These are phyloP conservation scores for Spinellus fusiger DNA, from an alignment of 192 early-diverging fungal species.

Conservation along the genomic window DNA sequence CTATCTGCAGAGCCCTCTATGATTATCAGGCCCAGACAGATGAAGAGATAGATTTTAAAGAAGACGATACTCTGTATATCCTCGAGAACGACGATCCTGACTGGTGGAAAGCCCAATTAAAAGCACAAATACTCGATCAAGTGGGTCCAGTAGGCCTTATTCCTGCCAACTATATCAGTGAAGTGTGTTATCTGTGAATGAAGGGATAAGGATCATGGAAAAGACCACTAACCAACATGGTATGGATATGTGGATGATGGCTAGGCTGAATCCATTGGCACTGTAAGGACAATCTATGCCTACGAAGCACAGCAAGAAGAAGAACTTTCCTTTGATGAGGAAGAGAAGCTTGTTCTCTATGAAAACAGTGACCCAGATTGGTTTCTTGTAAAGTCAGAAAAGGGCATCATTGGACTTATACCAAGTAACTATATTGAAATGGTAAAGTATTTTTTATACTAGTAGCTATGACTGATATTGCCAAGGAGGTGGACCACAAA, in stretches of 20 bases:
- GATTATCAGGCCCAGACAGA: conserved; percentile 81
- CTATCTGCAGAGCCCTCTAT: conserved; percentile 78
- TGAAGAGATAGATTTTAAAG: conserved; percentile 81
- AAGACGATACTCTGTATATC: conserved; percentile 85
- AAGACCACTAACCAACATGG: background rate
- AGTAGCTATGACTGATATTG: too few species aligned
- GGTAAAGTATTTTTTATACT: background rate
- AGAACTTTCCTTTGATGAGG: conserved; percentile 75
- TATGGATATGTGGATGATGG: background rate
- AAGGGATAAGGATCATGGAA: background rate
- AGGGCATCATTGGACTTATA: conserved; percentile 70
- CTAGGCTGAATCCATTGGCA: conserved; percentile 50
- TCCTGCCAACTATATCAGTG: conserved; percentile 85
- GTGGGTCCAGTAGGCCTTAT: conserved; percentile 67
- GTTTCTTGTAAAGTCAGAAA: conserved; percentile 72
- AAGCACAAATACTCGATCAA: conserved; percentile 43
- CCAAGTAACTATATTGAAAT: conserved; percentile 82
- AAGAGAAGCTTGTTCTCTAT: conserved; percentile 65
- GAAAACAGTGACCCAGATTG: conserved; percentile 88
- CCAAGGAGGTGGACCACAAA: background rate
- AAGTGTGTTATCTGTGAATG: conserved; percentile 9
- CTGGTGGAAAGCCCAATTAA: conserved; percentile 84
- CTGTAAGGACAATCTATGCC: conserved; percentile 64
- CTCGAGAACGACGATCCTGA: conserved; percentile 84
- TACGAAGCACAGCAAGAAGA: conserved; percentile 79